Evolutionary conservation across 2,329 filamentous ascomycete species (phyloP).

Genomic region (Penicillium sp.): DNA sequence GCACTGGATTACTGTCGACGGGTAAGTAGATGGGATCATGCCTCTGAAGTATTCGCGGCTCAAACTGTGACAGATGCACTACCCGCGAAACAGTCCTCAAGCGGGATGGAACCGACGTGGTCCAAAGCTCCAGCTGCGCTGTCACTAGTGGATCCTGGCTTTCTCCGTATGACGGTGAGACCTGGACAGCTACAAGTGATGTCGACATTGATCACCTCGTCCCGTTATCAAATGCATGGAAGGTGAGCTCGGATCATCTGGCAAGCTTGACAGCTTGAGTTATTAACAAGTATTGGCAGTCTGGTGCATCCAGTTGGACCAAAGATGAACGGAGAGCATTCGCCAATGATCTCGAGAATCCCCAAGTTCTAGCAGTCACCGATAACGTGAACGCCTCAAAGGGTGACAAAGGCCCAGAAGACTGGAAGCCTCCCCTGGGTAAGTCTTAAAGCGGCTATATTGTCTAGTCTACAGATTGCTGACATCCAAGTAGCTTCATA

Average conservation of each 20-base stretch:
- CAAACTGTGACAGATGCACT: conserved; percentile 58
- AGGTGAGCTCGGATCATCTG: conserved; percentile 42
- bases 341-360: conserved; percentile 72
- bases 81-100: conserved; percentile 69
- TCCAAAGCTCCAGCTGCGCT: conserved; percentile 58
- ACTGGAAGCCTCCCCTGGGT: conserved; percentile 69
- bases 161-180: conserved; percentile 70
- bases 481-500: conserved; percentile 49
- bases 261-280: background rate
- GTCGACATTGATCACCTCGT: conserved; percentile 84
- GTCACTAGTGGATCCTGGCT: conserved; percentile 66
- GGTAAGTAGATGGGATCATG: conserved; percentile 38
- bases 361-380: conserved; percentile 76
- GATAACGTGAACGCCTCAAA: conserved; percentile 72
- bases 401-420: conserved; percentile 69
- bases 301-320: conserved; percentile 70
- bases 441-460: conserved; percentile 28
- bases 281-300: conserved; percentile 12
- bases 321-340: conserved; percentile 64
- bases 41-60: background rate
- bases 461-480: conserved; percentile 1
- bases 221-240: conserved; percentile 76
- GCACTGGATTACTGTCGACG: conserved; percentile 59
- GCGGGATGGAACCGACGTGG: conserved; percentile 67
- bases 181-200: conserved; percentile 65